These are phyloP conservation scores for Trichoderma aggressivum DNA, from an alignment of 2,329 filamentous ascomycete genomes.

Conservation along the genomic window DNA sequence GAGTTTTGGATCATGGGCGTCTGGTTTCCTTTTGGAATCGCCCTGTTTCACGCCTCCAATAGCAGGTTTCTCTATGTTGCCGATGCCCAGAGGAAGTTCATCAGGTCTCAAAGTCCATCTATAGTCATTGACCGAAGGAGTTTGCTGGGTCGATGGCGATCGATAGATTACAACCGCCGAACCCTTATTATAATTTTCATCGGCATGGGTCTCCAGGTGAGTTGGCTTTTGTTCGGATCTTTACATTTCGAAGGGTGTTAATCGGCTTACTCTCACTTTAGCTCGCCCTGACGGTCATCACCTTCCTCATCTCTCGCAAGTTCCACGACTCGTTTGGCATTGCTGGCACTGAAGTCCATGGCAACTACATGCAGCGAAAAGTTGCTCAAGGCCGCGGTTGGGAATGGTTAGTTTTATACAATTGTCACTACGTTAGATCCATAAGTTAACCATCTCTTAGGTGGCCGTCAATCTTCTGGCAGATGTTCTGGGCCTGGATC, in stretches of 20 bases:
- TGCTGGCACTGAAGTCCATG: conserved; percentile 58
- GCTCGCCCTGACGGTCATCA: conserved; percentile 56
- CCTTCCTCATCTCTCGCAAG: conserved; percentile 62
- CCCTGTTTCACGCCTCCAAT: conserved; percentile 63
- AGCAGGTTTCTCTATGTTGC: conserved; percentile 58
- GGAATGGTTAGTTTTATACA: conserved; percentile 52
- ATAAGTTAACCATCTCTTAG: not conserved
- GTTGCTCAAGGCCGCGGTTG: conserved; percentile 51
- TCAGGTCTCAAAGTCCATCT: conserved; percentile 20
- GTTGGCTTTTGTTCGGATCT: conserved; percentile 13
- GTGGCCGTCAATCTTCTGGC: conserved; percentile 62
- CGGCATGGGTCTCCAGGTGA: conserved; percentile 56
- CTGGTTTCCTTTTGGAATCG: conserved; percentile 62
- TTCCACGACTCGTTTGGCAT: conserved; percentile 61
- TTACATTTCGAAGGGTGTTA: not conserved
- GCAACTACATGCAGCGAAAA: conserved; percentile 50
- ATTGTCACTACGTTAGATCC: no score
- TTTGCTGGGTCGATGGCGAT: conserved; percentile 36
- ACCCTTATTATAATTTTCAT: conserved; percentile 49
- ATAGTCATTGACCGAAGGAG: conserved; percentile 25
- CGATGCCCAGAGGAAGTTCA: conserved; percentile 48
- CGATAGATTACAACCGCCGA: conserved; percentile 45
- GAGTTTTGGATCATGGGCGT: conserved; percentile 68
- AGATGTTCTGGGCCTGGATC: conserved; percentile 61
- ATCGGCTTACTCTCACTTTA: conserved; percentile 29